These are phyloP conservation scores for Penicillium sp. DNA, from an alignment of 2,329 filamentous ascomycete genomes.

Conservation along the genomic window DNA sequence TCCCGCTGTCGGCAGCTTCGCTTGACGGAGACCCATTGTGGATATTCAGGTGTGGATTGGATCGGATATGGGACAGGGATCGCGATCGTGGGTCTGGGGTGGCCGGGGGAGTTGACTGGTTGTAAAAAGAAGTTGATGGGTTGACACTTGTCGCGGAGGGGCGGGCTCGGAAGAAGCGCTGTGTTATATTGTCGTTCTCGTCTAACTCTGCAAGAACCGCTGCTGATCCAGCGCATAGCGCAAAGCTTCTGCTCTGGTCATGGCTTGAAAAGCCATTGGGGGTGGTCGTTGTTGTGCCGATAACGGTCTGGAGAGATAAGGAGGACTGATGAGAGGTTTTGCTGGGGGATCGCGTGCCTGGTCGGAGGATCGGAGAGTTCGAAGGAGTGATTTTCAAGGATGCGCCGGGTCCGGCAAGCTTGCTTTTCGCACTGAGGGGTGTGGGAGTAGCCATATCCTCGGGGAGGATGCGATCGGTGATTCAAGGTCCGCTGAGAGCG, in stretches of 20 bases:
- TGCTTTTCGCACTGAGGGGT: slow-evolving; percentile 28
- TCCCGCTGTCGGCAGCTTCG: slow-evolving; percentile 51
- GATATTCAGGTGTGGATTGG: slow-evolving; percentile 38
- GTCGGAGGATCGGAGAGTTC: slow-evolving; percentile 61
- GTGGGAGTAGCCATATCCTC: slow-evolving; percentile 34
- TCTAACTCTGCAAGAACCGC: slow-evolving; percentile 81
- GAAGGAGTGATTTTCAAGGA: slow-evolving; percentile 63
- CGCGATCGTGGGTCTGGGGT: slow-evolving; percentile 50
- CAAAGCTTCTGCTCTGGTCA: slow-evolving; percentile 61
- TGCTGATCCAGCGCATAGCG: slow-evolving; percentile 84
- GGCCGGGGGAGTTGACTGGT: slow-evolving; percentile 48
- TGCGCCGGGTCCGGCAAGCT: slow-evolving; percentile 25
- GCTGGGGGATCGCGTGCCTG: slow-evolving; percentile 55
- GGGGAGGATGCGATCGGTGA: slow-evolving; percentile 15
- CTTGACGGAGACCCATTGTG: slow-evolving; percentile 41
- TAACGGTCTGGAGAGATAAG: slow-evolving; percentile 70
- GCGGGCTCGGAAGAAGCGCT: slow-evolving; percentile 83
- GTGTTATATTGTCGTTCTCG: slow-evolving; percentile 54
- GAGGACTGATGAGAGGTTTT: slow-evolving; percentile 41
- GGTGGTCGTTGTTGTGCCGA: slow-evolving; percentile 79
- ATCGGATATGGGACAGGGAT: slow-evolving; percentile 49
- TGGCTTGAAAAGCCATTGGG: slow-evolving; percentile 80
- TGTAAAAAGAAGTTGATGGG: slow-evolving; percentile 46
- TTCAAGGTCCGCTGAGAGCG: slow-evolving; percentile 23
- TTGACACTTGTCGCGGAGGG: slow-evolving; percentile 63